phyloP scores from a whole-genome alignment of 2,329 filamentous ascomycete genomes.

The Fusarium albidum region DNA sequence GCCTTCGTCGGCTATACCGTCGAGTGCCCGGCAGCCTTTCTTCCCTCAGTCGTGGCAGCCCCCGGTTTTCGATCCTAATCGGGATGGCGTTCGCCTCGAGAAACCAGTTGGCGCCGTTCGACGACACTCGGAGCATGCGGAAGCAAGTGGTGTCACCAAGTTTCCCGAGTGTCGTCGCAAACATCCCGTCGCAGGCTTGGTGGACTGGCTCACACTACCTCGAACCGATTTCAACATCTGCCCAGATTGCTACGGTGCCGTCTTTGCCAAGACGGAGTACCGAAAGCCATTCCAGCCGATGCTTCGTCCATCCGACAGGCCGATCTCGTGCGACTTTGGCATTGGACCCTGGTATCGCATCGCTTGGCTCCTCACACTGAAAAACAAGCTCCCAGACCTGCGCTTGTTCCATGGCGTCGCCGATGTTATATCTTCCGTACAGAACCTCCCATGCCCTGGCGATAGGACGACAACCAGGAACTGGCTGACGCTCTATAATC shows the following conservation, averaged over 20 bases:
- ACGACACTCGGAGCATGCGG: slow-evolving; percentile 59
- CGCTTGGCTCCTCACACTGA: slow-evolving; percentile 82
- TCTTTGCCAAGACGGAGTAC: slow-evolving; percentile 75
- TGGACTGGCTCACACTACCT: slow-evolving; percentile 84
- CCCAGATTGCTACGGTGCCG: slow-evolving; percentile 76
- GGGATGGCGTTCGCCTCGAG: slow-evolving; percentile 46
- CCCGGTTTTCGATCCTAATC: slow-evolving; percentile 52
- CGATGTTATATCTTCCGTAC: slow-evolving; percentile 60
- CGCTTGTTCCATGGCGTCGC: slow-evolving; percentile 75
- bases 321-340: slow-evolving; percentile 81
- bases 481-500: slow-evolving; percentile 82
- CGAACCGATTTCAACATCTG: slow-evolving; percentile 82
- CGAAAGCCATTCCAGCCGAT: slow-evolving; percentile 68
- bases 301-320: slow-evolving; percentile 63
- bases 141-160: slow-evolving; percentile 44
- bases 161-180: slow-evolving; percentile 77
- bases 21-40: slow-evolving; percentile 20
- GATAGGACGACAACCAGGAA: slow-evolving; percentile 62
- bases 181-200: slow-evolving; percentile 66
- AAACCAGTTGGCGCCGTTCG: slow-evolving; percentile 57
- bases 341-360: slow-evolving; percentile 81
- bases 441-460: slow-evolving; percentile 65
- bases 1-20: slow-evolving; percentile 38
- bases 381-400: slow-evolving; percentile 72
- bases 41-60: slow-evolving; percentile 55